These are phyloP conservation scores for Lodderomyces pseudojiufengensis DNA, from an alignment of 1,139 yeast genomes.

Conservation along the genomic window DNA sequence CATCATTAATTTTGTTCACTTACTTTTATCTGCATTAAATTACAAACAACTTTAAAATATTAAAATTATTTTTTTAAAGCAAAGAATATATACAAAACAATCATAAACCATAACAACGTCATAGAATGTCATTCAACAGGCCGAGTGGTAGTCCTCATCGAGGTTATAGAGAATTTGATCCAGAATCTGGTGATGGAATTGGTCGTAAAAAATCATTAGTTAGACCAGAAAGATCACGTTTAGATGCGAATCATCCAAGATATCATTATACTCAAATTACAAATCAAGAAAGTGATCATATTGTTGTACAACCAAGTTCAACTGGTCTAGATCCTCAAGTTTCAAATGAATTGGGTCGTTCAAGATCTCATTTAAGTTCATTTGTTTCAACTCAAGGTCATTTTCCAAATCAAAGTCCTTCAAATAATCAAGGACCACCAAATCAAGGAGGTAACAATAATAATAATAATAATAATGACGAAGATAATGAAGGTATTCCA, in stretches of 20 bases:
- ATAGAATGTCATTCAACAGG: conserved; percentile 13
- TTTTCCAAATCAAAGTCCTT: conserved; percentile 4
- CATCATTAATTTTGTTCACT: too few species aligned
- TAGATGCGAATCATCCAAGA: conserved; percentile 66
- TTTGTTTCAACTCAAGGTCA: conserved; percentile 3
- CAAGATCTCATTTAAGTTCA: conserved; percentile 12
- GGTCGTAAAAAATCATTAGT: conserved; percentile 66
- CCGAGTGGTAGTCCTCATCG: conserved; percentile 11
- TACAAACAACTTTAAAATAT: too few species aligned
- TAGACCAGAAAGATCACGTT: conserved; percentile 73
- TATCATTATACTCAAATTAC: conserved; percentile 82
- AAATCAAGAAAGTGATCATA: conserved; percentile 60
- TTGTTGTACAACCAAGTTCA: conserved; percentile 64
- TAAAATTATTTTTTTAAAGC: too few species aligned
- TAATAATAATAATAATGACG: conserved; percentile 8
- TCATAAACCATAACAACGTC: background rate
- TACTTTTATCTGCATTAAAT: too few species aligned
- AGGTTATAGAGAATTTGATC: conserved; percentile 42
- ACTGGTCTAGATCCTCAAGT: conserved; percentile 68
- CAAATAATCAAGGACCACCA: too few species aligned
- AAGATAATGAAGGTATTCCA: conserved; percentile 43
- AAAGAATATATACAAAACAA: too few species aligned
- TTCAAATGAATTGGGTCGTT: conserved; percentile 13
- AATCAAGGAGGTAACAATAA: too few species aligned
- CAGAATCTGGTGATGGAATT: conserved; percentile 44